Evolutionary conservation across 352 stramenopile genomes (phyloP), one percentile per base, ranked within the genome.

Genomic region (Globisporangium recalcitrans): DNA sequence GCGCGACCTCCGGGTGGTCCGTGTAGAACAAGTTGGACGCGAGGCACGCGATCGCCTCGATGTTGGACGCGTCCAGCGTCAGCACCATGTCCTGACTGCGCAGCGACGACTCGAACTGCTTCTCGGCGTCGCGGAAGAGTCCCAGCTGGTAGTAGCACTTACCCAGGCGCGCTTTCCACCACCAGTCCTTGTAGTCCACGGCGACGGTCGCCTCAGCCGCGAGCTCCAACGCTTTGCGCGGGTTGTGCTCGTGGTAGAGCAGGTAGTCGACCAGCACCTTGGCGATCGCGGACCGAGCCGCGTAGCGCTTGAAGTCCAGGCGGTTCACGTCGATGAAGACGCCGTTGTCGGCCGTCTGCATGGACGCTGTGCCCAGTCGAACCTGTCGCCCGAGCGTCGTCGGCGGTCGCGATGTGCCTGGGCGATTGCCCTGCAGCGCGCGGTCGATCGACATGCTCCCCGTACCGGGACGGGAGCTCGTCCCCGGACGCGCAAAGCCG

Each of bases 121-220:
- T 93, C 73, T 98, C 93, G 6, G 93, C 92, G 52, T 98, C 93
- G 19, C 93, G 85, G 46, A 96, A 91, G 24, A 98, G 76, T 10
- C 93, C 89, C 6, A 98, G 71, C 61, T 97, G 91, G 69, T 97
- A 97, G 77, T 98, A 98, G 73, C 90, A 97, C 67, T 98, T 97
- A 38, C 90, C 93, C 19, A 98, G 67, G 9, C 90, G 78, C n/a
- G 83, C 80, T 65, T 98, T 98, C 93, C 93, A 98, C 88, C 89
- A 98, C 93, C 93, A 98, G 69, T 97, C 88, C 66, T 96, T 93
- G 68, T 93, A 98, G 40, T 95, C 87, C 4, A 75, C 78, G 6
- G 76, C 85, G 22, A 93, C 82, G 0, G 90, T 97, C 16, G 87
- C 93, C 63, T 97, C 90, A 3, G 91, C 88, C 26, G 89, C 90